Base-by-base conservation (phyloP, 306 rosid species). In the Prinsepia uniflora region DNA sequence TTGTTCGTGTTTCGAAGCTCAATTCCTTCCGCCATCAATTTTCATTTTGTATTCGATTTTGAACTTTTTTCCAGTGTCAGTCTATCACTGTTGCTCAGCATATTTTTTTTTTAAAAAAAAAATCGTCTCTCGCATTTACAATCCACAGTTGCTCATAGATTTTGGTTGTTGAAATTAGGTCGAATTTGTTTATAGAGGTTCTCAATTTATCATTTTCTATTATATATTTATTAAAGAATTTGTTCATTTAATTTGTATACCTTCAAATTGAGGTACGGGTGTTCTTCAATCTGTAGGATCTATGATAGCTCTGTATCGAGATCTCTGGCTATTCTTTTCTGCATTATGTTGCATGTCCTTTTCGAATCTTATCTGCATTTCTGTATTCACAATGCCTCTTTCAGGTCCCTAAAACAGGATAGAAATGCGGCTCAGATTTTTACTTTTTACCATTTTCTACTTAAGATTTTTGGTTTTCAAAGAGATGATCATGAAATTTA, bases 161-260 rank as follows among this genome's bases (percentile, higher is more conserved):
- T 56, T 30, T 41, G 20, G 8, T 30, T 54, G 70, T 67, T 81
- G 60, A 65, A 68, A 72, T 81, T 81, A 76, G 88, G 84, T 78
- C 84, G 76, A 74, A 74, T 74, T 67, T 67, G 36, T 30, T 30
- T 30, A 30, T 30, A 30, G 36, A 3, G 36, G 3, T 30, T 30
- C 36, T 30, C 36, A 30, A 30, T 30, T 30, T 30, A 39, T 30
- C 68, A 55, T 61, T 63, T 77, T 65, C 44, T 79, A n/a, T 7
- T 15, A n/a, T 60, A 11, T 24, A 24, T 30, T 30, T 30, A 1
- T 30, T 30, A 30, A 30, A 13, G 7, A 15, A 1, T 41, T 62
- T 65, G 54, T 70, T 75, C 62, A 45, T 48, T 68, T 73, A 40
- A 46, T 77, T 74, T 59, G 34, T 45, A 70, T 45, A 48, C 14